Percentiles rank a stretch among this genome's conserved stretches.
phyloP scores from a whole-genome alignment of 228 moss, liverwort and hornwort genomes.

The Sphagnum magellanicum region DNA sequence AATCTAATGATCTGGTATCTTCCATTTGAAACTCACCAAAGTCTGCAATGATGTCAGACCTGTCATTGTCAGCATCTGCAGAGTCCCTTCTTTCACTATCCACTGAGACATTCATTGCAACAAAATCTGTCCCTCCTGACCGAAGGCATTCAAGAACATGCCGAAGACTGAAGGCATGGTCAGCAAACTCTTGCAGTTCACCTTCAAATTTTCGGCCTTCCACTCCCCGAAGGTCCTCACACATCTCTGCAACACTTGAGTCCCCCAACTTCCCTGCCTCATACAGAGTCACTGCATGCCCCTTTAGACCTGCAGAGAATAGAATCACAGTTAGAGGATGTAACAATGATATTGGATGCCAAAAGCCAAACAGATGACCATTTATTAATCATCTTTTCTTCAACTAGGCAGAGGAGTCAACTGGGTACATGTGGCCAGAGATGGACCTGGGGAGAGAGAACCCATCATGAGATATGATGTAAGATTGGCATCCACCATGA shows the following conservation, averaged over 20 bases:
- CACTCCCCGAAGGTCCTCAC: conserved; percentile 91
- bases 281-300: conserved; percentile 90
- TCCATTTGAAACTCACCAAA: conserved; percentile 54
- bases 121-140: conserved; percentile 44
- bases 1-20: conserved; percentile 6
- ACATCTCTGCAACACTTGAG: conserved; percentile 93
- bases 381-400: too few species aligned
- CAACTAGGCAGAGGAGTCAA: too few species aligned
- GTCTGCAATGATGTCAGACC: conserved; percentile 1
- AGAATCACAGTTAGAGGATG: background rate
- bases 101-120: conserved; percentile 24
- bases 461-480: conserved; percentile 99
- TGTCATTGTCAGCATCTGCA: background rate
- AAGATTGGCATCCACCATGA: conserved; percentile 95
- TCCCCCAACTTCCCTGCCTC: conserved; percentile 98
- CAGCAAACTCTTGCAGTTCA: conserved; percentile 87
- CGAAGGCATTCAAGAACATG: conserved; percentile 92
- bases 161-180: conserved; percentile 96
- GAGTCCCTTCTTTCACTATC: conserved; percentile 16
- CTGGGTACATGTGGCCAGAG: too few species aligned
- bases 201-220: conserved; percentile 98
- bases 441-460: conserved; percentile 84
- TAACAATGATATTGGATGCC: too few species aligned
- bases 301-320: conserved; percentile 72
- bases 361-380: too few species aligned